Evolutionary conservation across 2,329 filamentous ascomycete genomes (phyloP), one percentile per base, ranked within the genome.

Genomic region (Colletotrichum endophyticum): DNA sequence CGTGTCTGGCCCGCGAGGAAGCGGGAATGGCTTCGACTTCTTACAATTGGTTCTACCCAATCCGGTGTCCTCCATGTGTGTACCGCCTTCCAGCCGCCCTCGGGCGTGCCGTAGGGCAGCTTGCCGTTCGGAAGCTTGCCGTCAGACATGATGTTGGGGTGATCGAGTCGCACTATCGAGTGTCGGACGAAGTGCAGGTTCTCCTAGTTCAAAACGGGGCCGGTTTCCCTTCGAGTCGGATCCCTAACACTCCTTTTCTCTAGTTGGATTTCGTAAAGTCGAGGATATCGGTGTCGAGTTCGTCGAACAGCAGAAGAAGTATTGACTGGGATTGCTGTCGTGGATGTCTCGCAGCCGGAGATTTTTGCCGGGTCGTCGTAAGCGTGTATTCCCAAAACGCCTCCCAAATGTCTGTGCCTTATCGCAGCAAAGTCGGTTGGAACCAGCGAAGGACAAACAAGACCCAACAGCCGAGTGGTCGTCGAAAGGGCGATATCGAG

Each of bases 41-140:
- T 70, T 79, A 84, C 83, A 59, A 84, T 81, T 8, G 83, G 81
- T 73, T 84, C 83, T 69, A 84, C 80, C 81, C 82, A 84, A 72
- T 83, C 82, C 15, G 83, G 83, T 78, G 83, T 81, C 56, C 81
- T 80, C 78, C 81, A 81, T 15, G 79, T 79, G n/a, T 78, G 75
- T 30, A 78, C 75, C 3, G 79, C 80, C 67, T 80, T 80, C 80
- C 80, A 81, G 49, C 80, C 80, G 28, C 79, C 79, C 70, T 79
- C 73, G 9, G 79, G 80, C n/a, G 76, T 72, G 59, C 73, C 76
- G 25, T 77, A 32, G 3, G 76, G 75, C 63, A 75, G 61, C 30
- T 75, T 71, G 25, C 74, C 74, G n/a, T 72, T 64, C 8, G 73
- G 73, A 16, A 72, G 73, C 44, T 64, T 76, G 13, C 72, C 64